Conservation (phyloP, 257 asterid species). For the Solanum raphanifolium region DNA sequence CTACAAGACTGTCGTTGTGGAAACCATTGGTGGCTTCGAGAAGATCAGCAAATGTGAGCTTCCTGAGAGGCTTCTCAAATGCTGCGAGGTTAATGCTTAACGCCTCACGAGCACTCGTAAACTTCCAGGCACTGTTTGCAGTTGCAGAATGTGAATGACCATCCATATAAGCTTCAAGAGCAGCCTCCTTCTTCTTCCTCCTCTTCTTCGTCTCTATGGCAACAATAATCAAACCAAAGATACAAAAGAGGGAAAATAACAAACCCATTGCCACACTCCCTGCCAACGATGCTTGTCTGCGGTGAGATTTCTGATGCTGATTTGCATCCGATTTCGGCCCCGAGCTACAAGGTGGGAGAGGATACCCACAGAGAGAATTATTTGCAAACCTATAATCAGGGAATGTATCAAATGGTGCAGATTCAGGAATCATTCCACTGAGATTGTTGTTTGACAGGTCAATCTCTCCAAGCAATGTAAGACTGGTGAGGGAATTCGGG, state of each 20-base stretch:
- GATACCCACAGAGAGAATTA: slow-evolving; percentile 84
- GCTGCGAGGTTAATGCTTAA: slow-evolving; percentile 66
- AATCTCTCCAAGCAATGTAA: slow-evolving; percentile 58
- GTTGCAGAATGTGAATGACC: slow-evolving; percentile 59
- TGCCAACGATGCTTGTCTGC: slow-evolving; percentile 60
- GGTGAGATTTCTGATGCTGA: slow-evolving; percentile 38
- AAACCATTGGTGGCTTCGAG: slow-evolving; percentile 83
- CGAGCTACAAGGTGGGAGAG: slow-evolving; percentile 39
- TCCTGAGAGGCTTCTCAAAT: slow-evolving; percentile 75
- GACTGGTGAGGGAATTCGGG: slow-evolving; percentile 57
- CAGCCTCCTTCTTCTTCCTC: slow-evolving; percentile 69
- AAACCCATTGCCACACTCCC: slow-evolving; percentile 88
- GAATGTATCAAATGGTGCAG: slow-evolving; percentile 75
- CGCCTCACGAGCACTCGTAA: slow-evolving; percentile 59
- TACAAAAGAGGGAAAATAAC: slow-evolving; percentile 70
- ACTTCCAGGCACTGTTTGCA: slow-evolving; percentile 55
- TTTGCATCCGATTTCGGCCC: slow-evolving; percentile 11
- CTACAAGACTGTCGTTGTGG: slow-evolving; percentile 60
- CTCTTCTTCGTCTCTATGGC: slow-evolving; percentile 62
- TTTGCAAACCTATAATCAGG: slow-evolving; percentile 53
- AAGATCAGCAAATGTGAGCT: slow-evolving; percentile 88
- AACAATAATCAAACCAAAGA: slow-evolving; percentile 62
- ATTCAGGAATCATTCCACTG: slow-evolving; percentile 68
- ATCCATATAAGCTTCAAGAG: slow-evolving; percentile 69
- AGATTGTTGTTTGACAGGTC: slow-evolving; percentile 74